These are phyloP conservation scores for Entoloma clypeatum DNA, from an alignment of 1,284 basidiomycete species.

Conservation along the genomic window DNA sequence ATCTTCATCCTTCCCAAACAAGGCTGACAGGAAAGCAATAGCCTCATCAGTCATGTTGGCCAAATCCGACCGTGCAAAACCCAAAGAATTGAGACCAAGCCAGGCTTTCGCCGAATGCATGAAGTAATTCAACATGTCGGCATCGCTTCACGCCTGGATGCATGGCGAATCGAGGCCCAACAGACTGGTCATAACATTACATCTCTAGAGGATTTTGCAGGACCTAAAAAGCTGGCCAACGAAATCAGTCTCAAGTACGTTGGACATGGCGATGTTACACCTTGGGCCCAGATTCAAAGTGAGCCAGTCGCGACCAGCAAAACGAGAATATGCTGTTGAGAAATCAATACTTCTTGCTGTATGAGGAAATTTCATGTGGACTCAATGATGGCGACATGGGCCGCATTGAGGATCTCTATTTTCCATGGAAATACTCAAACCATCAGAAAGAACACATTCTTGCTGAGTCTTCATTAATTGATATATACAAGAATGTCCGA, in stretches of 20 bases:
- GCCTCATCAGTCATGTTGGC: conserved; percentile 12
- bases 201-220: not conserved
- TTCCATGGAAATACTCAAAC: too few species aligned
- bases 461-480: too few species aligned
- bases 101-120: not conserved
- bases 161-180: not conserved
- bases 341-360: not conserved
- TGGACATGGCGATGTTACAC: not conserved
- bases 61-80: conserved; percentile 10
- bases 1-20: conserved; percentile 23
- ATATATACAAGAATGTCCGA: too few species aligned
- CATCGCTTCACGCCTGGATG: not conserved
- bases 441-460: too few species aligned
- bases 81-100: not conserved
- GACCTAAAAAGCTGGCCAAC: not conserved
- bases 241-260: not conserved
- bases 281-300: not conserved
- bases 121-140: not conserved
- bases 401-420: too few species aligned
- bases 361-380: too few species aligned
- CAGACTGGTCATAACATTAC: not conserved
- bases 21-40: conserved; percentile 6
- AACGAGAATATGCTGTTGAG: not conserved
- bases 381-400: too few species aligned
- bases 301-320: not conserved